Base-by-base conservation (phyloP, 345 rosid genomes). In the Murraya koenigii region DNA sequence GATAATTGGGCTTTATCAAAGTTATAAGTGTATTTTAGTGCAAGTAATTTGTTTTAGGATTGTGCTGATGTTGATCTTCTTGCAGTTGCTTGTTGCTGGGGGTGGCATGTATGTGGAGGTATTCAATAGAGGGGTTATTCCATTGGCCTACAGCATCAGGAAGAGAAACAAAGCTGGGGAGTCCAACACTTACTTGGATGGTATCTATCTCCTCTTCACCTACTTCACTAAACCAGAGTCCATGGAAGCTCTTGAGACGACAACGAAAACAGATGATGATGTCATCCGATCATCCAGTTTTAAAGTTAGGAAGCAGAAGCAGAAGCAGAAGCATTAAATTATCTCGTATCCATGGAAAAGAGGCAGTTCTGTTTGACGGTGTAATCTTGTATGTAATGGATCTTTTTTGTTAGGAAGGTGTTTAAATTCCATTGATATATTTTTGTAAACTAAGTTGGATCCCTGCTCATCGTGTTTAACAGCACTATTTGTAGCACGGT, bases 91-190 rank as follows among this genome's bases (percentile, higher is more conserved):
- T 75, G 95, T 96, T 73, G 97, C 98, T n/a, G 98, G 95, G 6
- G 99, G 99, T 9, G 98, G 97, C 77, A 96, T 94, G 99, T 94
- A 94, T 26, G 88, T 92, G 1, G 99, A 96, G 85, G 97, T 94
- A 36, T 94, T 93, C 86, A 94, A 96, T 86, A 89, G 98, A 88
- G 99, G 99, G 39, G 97, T 92, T 41, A 86, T 96, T 81, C 98
- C 98, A 44, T 79, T 96, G 72, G 92, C 97, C 64, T 96, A 96
- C 77, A 84, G 93, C 87, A 96, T 96, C 79, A 90, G 83, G 77
- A 96, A 85, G 89, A 96, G 82, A 84, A 91, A 96, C 91, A 96
- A 81, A 86, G 98, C 91, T 4, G 97, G 98, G 30, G 97, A 90
- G 73, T 77, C 88, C 9, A 92, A 92, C 85, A 92, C 91, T 33